phyloP scores from a whole-genome alignment of 495 filamentous ascomycete species.

The Diplogelasinospora grovesii region DNA sequence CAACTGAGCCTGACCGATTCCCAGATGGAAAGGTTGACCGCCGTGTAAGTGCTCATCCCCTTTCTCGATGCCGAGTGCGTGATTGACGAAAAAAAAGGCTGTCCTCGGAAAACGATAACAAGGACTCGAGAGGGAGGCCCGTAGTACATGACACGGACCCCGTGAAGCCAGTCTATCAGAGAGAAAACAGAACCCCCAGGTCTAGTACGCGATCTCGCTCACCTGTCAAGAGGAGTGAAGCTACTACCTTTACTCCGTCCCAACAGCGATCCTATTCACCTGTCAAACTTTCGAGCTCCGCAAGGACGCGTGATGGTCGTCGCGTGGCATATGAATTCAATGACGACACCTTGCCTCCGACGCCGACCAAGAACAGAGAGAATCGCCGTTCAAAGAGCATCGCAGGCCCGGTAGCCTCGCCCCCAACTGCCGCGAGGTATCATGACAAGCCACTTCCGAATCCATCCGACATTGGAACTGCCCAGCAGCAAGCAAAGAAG shows the following conservation, averaged over 20 bases:
- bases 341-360: not conserved
- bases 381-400: not conserved
- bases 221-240: conserved; percentile 6
- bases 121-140: not conserved
- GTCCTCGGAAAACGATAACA: conserved; percentile 6
- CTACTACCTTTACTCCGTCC: conserved; percentile 4
- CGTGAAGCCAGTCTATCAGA: not conserved
- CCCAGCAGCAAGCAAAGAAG: conserved; percentile 6
- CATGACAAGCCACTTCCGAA: not conserved
- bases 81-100: conserved; percentile 2
- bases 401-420: not conserved
- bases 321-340: conserved; percentile 2
- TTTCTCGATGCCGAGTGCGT: too few species aligned
- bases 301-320: conserved; percentile 3
- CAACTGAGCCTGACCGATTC: conserved; percentile 23
- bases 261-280: conserved; percentile 19
- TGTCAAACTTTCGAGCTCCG: conserved; percentile 8
- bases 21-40: conserved; percentile 17
- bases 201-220: conserved; percentile 12
- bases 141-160: not conserved
- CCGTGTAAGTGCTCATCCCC: conserved; percentile 13
- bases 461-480: conserved; percentile 12
- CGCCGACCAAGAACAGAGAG: conserved; percentile 6
- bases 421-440: not conserved
- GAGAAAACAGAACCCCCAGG: conserved; percentile 6